Evolutionary conservation across 1,139 yeast species (phyloP).

Genomic region (Suhomyces atakaporum): DNA sequence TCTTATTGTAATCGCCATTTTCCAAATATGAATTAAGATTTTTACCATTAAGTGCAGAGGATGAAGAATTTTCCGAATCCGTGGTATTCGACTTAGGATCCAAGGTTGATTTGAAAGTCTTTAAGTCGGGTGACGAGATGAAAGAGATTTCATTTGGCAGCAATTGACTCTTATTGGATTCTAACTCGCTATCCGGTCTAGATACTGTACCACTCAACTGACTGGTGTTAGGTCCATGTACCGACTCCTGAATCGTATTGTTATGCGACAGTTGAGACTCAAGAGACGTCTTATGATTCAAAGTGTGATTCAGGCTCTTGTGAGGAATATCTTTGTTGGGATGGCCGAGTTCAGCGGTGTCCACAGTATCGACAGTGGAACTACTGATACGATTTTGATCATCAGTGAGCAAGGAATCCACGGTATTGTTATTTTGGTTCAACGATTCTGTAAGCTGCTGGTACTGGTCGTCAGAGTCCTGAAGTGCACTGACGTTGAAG

Average conservation of each 20-base stretch:
- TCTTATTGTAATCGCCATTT: constrained; percentile 15
- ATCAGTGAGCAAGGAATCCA: constrained; percentile 11
- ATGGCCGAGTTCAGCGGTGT: constrained; percentile 10
- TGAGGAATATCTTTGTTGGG: constrained; percentile 1
- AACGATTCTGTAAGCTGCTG: constrained; percentile 24
- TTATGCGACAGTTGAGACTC: constrained; percentile 6
- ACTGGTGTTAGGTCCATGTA: background rate
- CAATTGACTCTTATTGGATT: background rate
- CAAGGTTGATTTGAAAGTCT: constrained; percentile 27
- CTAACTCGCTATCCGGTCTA: background rate
- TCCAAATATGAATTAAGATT: constrained; percentile 11
- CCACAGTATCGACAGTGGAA: constrained; percentile 10
- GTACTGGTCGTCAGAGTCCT: constrained; percentile 23
- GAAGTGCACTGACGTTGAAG: constrained; percentile 56
- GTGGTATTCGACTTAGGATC: constrained; percentile 44
- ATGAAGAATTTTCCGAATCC: constrained; percentile 26
- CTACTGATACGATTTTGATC: constrained; percentile 5
- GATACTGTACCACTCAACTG: background rate
- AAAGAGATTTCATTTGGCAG: background rate
- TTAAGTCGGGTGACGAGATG: constrained; percentile 15
- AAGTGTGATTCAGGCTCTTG: constrained; percentile 7
- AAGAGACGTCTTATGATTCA: constrained; percentile 9
- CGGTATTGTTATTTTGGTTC: constrained; percentile 17
- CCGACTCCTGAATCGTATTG: constrained; percentile 2
- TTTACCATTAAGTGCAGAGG: constrained; percentile 14